Evolutionary conservation across 345 rosid genomes (phyloP).

Genomic region (Salix udensis): DNA sequence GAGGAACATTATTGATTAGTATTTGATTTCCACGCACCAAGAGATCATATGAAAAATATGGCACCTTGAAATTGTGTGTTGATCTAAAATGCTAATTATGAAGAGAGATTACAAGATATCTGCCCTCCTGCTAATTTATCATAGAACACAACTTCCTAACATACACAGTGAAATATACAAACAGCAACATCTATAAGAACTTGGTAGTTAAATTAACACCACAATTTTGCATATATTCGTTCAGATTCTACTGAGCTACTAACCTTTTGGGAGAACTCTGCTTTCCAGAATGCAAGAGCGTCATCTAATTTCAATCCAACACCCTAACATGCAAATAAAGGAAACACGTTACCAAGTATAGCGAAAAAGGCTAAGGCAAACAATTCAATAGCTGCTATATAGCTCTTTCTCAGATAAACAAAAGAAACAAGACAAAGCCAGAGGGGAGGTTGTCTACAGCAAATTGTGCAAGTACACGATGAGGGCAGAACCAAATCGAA

Average conservation of each 20-base stretch:
- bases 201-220: not conserved
- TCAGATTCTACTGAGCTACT: slow-evolving; percentile 1
- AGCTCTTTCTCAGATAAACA: not conserved
- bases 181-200: not conserved
- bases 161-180: not conserved
- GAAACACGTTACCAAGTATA: not conserved
- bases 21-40: not conserved
- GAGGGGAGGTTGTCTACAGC: not conserved
- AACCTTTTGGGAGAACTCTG: slow-evolving; percentile 84
- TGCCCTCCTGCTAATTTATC: too few relatives aligned
- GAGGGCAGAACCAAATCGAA: not conserved
- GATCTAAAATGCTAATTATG: not conserved
- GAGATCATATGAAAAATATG: not conserved
- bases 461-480: not conserved
- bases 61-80: not conserved
- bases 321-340: slow-evolving; percentile 42
- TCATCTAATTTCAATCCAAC: slow-evolving; percentile 91
- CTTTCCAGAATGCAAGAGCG: slow-evolving; percentile 93
- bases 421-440: not conserved
- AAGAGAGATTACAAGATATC: too few relatives aligned
- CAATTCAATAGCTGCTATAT: not conserved
- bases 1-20: not conserved
- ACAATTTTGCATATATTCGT: not conserved
- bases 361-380: not conserved
- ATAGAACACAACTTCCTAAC: not conserved